phyloP scores from a whole-genome alignment of 2,329 filamentous ascomycete species.

The Dactylonectria macrodidyma region DNA sequence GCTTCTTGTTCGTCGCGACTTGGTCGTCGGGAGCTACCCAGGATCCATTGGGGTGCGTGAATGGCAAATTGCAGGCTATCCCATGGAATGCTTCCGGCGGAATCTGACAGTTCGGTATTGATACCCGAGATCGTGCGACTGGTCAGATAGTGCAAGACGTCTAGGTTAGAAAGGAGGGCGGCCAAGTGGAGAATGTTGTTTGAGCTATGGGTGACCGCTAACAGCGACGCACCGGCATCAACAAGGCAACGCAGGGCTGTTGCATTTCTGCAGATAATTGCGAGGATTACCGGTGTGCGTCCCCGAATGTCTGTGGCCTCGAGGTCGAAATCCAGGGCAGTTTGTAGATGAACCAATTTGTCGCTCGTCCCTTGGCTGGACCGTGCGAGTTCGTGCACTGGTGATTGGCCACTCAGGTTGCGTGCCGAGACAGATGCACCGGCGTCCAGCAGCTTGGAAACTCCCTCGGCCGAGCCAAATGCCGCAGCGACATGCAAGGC shows the following conservation, averaged over 20 bases:
- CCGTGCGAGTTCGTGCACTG: neutral
- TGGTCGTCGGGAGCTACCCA: neutral
- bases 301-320: neutral
- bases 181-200: neutral
- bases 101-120: neutral
- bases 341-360: neutral
- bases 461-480: accelerated
- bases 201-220: neutral
- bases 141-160: slow-evolving; percentile 3
- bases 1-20: neutral
- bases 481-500: neutral
- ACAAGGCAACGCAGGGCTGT: slow-evolving; percentile 12
- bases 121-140: neutral
- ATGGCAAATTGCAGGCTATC: accelerated
- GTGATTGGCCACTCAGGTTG: accelerated
- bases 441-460: slow-evolving; percentile 9
- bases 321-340: neutral
- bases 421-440: neutral
- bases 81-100: neutral
- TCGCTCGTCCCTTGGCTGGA: neutral
- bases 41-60: accelerated
- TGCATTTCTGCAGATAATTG: neutral
- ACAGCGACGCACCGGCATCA: neutral
- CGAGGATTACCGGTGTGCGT: accelerated
- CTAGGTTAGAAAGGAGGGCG: accelerated